A percentile compares a stretch with the other conserved stretches of the same genome.
These are phyloP conservation scores for Penicillium sp. DNA, from an alignment of 2,329 filamentous ascomycete genomes.

Conservation along the genomic window DNA sequence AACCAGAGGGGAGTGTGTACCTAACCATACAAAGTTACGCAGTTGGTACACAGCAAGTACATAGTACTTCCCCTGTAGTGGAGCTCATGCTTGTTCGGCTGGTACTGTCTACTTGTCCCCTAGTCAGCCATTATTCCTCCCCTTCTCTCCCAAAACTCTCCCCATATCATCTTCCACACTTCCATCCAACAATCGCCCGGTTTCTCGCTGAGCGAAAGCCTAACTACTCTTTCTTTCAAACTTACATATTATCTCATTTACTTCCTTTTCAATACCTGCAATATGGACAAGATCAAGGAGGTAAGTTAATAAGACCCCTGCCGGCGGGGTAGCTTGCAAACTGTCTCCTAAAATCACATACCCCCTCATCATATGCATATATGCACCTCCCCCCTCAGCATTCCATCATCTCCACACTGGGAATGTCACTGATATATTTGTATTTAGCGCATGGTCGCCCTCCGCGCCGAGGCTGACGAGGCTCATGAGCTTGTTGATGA, in stretches of 20 bases:
- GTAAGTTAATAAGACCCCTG: slow-evolving; percentile 55
- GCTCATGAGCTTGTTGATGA: slow-evolving; percentile 79
- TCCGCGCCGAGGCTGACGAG: slow-evolving; percentile 92
- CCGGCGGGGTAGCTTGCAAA: slow-evolving; percentile 42
- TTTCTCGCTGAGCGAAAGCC: slow-evolving; percentile 43
- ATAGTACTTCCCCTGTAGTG: slow-evolving; percentile 14
- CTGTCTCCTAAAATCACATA: slow-evolving; percentile 26
- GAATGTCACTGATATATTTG: slow-evolving; percentile 10
- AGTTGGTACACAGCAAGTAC: slow-evolving; percentile 16
- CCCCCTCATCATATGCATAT: slow-evolving; percentile 20
- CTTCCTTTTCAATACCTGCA: slow-evolving; percentile 37
- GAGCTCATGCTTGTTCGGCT: background rate
- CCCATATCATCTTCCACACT: slow-evolving; percentile 13
- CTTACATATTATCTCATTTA: slow-evolving; percentile 26
- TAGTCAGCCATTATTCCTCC: slow-evolving; percentile 18
- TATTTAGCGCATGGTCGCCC: slow-evolving; percentile 83
- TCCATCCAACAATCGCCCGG: slow-evolving; percentile 16
- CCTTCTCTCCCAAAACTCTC: slow-evolving; percentile 23
- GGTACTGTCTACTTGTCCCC: slow-evolving; percentile 15
- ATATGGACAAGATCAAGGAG: slow-evolving; percentile 88
- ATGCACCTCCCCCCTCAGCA: slow-evolving; percentile 4
- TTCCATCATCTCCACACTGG: slow-evolving; percentile 19
- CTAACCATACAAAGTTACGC: slow-evolving; percentile 4
- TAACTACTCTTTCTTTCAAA: slow-evolving; percentile 34
- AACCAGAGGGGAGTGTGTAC: slow-evolving; percentile 13